These are phyloP conservation scores for Xylaria venustula DNA, from an alignment of 495 filamentous ascomycete species.

Conservation along the genomic window DNA sequence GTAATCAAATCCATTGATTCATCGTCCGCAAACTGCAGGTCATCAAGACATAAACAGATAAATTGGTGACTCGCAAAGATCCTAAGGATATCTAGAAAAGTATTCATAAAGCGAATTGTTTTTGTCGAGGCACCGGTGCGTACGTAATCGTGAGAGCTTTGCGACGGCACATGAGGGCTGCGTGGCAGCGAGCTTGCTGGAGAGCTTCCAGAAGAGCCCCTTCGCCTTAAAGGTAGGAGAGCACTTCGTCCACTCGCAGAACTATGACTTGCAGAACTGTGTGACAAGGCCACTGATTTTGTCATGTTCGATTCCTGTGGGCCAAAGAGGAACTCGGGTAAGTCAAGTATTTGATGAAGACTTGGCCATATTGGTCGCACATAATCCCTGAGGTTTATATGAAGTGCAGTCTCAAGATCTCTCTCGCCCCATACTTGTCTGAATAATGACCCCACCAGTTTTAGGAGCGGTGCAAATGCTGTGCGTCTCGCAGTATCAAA, in stretches of 20 bases:
- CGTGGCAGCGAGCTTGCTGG: constrained; percentile 23
- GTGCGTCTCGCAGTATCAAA: constrained; percentile 79
- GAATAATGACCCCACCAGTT: constrained; percentile 76
- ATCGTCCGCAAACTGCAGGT: constrained; percentile 82
- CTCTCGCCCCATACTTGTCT: constrained; percentile 90
- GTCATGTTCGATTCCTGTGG: constrained; percentile 25
- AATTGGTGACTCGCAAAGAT: constrained; percentile 74
- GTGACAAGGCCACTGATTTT: constrained; percentile 23
- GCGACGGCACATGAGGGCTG: constrained; percentile 33
- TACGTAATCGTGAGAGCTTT: constrained; percentile 69
- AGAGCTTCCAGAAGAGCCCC: constrained; percentile 41
- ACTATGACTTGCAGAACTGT: constrained; percentile 16
- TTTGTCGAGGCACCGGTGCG: constrained; percentile 66
- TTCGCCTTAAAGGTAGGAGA: constrained; percentile 29
- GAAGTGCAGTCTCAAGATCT: constrained; percentile 80
- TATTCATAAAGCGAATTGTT: constrained; percentile 76
- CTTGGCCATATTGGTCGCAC: constrained; percentile 76
- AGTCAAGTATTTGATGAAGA: constrained; percentile 71
- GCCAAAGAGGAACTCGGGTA: constrained; percentile 71
- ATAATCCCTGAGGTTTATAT: constrained; percentile 68
- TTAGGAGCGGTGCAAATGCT: constrained; percentile 81
- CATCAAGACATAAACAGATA: constrained; percentile 81
- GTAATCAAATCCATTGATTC: constrained; percentile 79
- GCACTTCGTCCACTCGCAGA: constrained; percentile 13
- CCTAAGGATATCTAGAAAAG: constrained; percentile 78